phyloP scores from a whole-genome alignment of 139 green algal genomes.

The Ettlia oleoabundans region DNA sequence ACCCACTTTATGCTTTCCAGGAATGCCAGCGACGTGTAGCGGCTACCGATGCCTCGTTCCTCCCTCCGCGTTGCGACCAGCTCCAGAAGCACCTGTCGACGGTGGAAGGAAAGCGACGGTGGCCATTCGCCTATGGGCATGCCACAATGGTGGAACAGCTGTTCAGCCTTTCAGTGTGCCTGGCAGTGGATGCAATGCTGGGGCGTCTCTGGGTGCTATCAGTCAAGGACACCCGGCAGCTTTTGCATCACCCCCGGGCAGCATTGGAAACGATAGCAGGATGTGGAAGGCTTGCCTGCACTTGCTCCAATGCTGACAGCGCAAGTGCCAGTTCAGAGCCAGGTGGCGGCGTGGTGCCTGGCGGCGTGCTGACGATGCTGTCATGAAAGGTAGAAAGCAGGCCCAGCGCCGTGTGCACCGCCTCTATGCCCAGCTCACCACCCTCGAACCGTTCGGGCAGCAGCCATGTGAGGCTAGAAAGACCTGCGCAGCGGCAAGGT shows the following conservation, averaged over 20 bases:
- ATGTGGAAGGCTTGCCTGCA: conserved; percentile 2
- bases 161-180: too few relatives aligned
- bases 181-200: too few relatives aligned
- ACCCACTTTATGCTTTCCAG: conserved; percentile 57
- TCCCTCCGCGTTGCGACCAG: conserved; percentile 36
- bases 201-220: too few relatives aligned
- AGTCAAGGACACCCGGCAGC: too few relatives aligned
- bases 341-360: background rate
- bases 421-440: conserved; percentile 53
- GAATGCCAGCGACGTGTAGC: conserved; percentile 40
- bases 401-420: conserved; percentile 47
- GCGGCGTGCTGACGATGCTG: conserved; percentile 38
- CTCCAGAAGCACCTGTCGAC: conserved; percentile 55
- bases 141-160: too few relatives aligned
- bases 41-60: conserved; percentile 18
- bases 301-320: conserved; percentile 51
- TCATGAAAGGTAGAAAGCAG: conserved; percentile 54
- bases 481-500: conserved; percentile 26
- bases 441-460: conserved; percentile 61
- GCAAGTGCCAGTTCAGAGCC: conserved; percentile 29
- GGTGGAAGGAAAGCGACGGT: background rate
- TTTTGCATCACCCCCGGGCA: too few relatives aligned
- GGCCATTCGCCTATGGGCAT: background rate
- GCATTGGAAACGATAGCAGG: too few relatives aligned
- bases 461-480: conserved; percentile 61